These are phyloP conservation scores for Amaranthus cruentus DNA, from an alignment of 148 eudicot genomes.

Conservation along the genomic window DNA sequence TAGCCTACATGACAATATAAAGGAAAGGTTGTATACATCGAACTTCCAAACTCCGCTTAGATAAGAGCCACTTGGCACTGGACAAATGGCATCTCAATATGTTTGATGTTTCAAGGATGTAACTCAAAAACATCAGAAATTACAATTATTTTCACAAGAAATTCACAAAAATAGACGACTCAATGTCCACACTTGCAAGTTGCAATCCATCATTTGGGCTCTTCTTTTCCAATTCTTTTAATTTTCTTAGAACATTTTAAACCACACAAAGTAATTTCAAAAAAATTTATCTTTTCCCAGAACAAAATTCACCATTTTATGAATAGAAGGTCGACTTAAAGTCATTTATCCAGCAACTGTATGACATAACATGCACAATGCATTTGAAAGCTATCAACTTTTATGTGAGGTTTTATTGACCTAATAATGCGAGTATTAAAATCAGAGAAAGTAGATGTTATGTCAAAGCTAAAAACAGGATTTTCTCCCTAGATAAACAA, in stretches of 20 bases:
- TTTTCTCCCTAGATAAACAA: neutral
- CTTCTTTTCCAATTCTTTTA: neutral
- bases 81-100: no score
- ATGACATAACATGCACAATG: neutral
- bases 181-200: slow-evolving; percentile 3
- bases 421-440: no score
- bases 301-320: neutral
- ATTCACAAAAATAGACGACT: neutral
- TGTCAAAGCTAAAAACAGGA: neutral
- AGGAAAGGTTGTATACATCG: no score
- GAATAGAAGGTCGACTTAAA: neutral
- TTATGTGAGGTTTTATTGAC: no score
- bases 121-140: neutral
- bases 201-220: slow-evolving; percentile 11
- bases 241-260: neutral
- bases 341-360: neutral
- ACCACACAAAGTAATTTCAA: neutral
- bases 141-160: neutral
- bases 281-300: neutral
- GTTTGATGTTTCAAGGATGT: neutral
- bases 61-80: no score
- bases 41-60: no score
- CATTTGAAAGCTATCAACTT: neutral
- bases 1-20: no score
- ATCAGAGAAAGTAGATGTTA: neutral